phyloP scores from a whole-genome alignment of 2,329 filamentous ascomycete genomes.

The Monosporascus sp. region DNA sequence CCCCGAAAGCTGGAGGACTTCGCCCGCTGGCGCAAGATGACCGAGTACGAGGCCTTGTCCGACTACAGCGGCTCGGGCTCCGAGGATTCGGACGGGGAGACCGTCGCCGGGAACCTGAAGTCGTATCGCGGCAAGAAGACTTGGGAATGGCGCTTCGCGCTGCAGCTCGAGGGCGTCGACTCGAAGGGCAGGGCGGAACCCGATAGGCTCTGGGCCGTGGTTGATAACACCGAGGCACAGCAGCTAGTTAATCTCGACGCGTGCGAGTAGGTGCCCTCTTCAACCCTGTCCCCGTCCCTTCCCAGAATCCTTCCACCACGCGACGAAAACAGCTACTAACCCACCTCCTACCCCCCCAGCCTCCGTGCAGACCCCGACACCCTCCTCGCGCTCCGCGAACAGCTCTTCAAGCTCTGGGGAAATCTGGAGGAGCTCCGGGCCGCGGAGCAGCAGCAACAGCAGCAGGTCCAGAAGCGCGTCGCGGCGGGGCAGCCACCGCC shows the following conservation, averaged over 20 bases:
- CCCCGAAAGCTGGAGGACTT: slow-evolving; percentile 70
- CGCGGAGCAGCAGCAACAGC: slow-evolving; percentile 23
- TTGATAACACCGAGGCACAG: slow-evolving; percentile 54
- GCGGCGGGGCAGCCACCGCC: slow-evolving; percentile 28
- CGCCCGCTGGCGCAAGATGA: slow-evolving; percentile 40
- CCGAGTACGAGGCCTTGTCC: slow-evolving; percentile 47
- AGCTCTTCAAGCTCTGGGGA: slow-evolving; percentile 78
- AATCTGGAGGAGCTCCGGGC: slow-evolving; percentile 69
- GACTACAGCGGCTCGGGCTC: slow-evolving; percentile 29
- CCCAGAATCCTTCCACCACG: not conserved
- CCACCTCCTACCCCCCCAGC: slow-evolving; percentile 28
- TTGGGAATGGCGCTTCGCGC: slow-evolving; percentile 83
- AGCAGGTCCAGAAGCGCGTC: slow-evolving; percentile 18
- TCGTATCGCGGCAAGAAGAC: slow-evolving; percentile 22
- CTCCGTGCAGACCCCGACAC: slow-evolving; percentile 47
- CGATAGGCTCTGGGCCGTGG: slow-evolving; percentile 59
- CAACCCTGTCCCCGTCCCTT: not conserved
- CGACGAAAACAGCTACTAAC: slow-evolving; percentile 3
- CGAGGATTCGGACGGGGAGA: slow-evolving; percentile 8
- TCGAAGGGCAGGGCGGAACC: slow-evolving; percentile 31
- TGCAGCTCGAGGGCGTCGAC: slow-evolving; percentile 69
- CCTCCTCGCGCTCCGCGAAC: slow-evolving; percentile 57
- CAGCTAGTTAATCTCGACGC: slow-evolving; percentile 45
- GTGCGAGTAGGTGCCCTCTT: slow-evolving; percentile 29
- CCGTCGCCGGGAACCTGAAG: slow-evolving; percentile 17